Conservation (phyloP, 805 yeast species). For the Ogataea pini region DNA sequence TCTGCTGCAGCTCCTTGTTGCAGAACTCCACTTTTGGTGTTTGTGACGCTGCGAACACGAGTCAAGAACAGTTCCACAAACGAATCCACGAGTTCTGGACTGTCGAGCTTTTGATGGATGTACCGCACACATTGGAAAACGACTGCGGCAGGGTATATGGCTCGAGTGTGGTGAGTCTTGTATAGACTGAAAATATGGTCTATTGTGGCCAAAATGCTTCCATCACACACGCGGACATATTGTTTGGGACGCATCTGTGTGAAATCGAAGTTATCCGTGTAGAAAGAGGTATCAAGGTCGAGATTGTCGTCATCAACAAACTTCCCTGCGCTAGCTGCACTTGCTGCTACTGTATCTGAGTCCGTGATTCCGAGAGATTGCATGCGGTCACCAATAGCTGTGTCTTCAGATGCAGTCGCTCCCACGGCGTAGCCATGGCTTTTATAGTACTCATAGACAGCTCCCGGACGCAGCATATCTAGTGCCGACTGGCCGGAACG, state of each 20-base stretch:
- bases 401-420: neutral
- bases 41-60: constrained; percentile 58
- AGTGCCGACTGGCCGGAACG: constrained; percentile 51
- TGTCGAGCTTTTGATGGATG: constrained; percentile 58
- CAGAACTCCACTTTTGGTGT: constrained; percentile 61
- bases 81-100: constrained; percentile 55
- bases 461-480: constrained; percentile 56
- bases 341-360: neutral
- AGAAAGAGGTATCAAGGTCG: constrained; percentile 36
- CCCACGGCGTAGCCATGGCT: constrained; percentile 44
- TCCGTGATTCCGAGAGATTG: neutral
- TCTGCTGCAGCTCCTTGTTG: constrained; percentile 20
- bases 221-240: constrained; percentile 61
- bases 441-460: constrained; percentile 58
- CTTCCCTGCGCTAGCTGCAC: constrained; percentile 25
- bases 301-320: constrained; percentile 36
- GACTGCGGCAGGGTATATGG: constrained; percentile 67
- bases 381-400: neutral
- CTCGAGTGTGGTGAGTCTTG: constrained; percentile 46
- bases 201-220: constrained; percentile 50
- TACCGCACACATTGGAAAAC: constrained; percentile 71
- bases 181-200: constrained; percentile 50
- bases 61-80: constrained; percentile 61
- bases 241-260: constrained; percentile 56
- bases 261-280: constrained; percentile 52